Evolutionary conservation across 2,329 filamentous ascomycete genomes (phyloP).

Genomic region (Colletotrichum sp.): DNA sequence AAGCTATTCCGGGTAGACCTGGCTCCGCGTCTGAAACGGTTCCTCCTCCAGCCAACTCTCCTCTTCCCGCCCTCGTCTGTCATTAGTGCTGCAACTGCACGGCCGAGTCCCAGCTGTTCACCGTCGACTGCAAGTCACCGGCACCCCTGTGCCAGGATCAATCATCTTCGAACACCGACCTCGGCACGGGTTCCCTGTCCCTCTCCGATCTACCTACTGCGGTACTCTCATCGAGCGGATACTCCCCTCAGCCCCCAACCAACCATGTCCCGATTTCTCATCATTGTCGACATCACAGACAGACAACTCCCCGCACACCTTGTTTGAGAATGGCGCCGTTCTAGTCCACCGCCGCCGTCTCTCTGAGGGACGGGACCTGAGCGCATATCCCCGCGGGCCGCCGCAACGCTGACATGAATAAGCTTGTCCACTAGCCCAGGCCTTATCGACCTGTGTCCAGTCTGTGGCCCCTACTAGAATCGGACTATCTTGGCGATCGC

Average conservation of each 20-base stretch:
- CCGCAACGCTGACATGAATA: constrained; percentile 2
- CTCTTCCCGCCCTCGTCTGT: not conserved
- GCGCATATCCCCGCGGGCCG: constrained; percentile 2
- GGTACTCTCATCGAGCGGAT: not conserved
- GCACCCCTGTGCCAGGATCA: not conserved
- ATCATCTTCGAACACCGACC: not conserved
- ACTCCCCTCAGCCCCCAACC: not conserved
- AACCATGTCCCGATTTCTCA: not conserved
- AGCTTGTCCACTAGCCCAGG: constrained; percentile 10
- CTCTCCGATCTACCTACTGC: not conserved
- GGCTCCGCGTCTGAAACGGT: constrained; percentile 8
- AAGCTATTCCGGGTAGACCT: not conserved
- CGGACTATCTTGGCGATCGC: not conserved
- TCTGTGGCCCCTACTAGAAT: not conserved
- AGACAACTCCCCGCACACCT: not conserved
- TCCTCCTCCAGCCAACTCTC: not conserved
- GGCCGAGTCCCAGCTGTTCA: not conserved
- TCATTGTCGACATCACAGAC: not conserved
- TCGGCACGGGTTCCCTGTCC: not conserved
- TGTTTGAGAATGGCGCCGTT: not conserved
- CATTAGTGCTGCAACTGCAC: not conserved
- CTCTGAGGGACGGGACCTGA: not conserved
- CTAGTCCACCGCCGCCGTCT: not conserved
- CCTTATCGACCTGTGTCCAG: not conserved
- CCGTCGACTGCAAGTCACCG: not conserved